phyloP scores from a whole-genome alignment of 2,329 filamentous ascomycete species.

The Zymoseptoria pseudotritici region DNA sequence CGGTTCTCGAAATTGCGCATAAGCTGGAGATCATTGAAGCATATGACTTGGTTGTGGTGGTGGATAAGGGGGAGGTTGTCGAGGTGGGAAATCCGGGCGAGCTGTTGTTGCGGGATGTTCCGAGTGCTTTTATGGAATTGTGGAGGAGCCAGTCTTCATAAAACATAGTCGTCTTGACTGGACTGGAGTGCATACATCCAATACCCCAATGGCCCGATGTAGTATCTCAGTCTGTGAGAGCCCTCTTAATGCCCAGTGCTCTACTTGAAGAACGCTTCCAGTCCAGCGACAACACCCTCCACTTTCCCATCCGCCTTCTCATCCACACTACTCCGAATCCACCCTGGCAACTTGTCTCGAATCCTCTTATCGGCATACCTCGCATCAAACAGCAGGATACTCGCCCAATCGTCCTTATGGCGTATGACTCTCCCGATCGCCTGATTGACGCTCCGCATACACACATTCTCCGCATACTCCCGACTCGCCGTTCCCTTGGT shows the following conservation, averaged over 20 bases:
- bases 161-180: too few relatives aligned
- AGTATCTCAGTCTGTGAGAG: too few relatives aligned
- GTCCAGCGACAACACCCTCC: constrained; percentile 5
- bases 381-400: constrained; percentile 76
- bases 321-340: constrained; percentile 55
- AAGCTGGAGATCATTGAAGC: neutral
- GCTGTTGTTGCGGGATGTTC: neutral
- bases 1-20: neutral
- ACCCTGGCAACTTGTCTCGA: constrained; percentile 71
- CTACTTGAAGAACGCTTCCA: constrained; percentile 9
- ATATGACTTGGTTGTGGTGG: neutral
- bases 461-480: constrained; percentile 88
- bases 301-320: constrained; percentile 1
- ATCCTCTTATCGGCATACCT: constrained; percentile 71
- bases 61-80: neutral
- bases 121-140: neutral
- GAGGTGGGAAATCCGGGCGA: neutral
- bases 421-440: constrained; percentile 88
- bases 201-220: too few relatives aligned
- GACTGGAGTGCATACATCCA: too few relatives aligned
- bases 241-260: neutral
- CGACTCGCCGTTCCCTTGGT: constrained; percentile 48
- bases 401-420: constrained; percentile 80
- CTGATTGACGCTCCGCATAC: constrained; percentile 96
- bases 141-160: neutral